These are phyloP conservation scores for Solanum dulcamara DNA, from an alignment of 257 asterid genomes.

Conservation along the genomic window DNA sequence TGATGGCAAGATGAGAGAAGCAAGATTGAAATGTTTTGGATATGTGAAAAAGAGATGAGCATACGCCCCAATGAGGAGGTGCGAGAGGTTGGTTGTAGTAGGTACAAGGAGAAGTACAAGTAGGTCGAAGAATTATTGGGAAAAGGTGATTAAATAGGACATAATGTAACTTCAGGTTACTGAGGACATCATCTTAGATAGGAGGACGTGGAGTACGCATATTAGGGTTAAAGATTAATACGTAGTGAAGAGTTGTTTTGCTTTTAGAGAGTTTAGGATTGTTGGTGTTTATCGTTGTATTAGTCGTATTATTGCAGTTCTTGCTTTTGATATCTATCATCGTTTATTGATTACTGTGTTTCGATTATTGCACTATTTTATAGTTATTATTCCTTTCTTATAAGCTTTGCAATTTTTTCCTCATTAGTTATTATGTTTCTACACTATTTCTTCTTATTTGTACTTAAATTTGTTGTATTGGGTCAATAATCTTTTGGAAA, in stretches of 20 bases:
- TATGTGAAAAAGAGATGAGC: no score
- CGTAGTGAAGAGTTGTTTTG: neutral
- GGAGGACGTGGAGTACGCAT: neutral
- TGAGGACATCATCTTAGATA: neutral
- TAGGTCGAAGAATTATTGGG: no score
- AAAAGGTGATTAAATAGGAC: neutral
- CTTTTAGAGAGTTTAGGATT: neutral
- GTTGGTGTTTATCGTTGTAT: no score
- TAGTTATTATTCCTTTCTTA: neutral
- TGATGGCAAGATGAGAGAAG: no score
- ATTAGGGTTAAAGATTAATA: neutral
- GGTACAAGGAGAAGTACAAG: no score
- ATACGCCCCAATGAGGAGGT: no score
- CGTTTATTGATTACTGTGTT: neutral
- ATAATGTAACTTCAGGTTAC: neutral
- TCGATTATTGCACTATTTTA: neutral
- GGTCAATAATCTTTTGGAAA: neutral
- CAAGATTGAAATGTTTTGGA: no score
- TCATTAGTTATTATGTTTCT: neutral
- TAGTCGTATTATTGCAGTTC: no score
- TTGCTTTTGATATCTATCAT: neutral
- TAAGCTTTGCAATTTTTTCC: neutral
- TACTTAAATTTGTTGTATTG: neutral
- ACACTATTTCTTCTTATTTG: no score
- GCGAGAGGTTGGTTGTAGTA: no score